phyloP scores from a whole-genome alignment of 345 rosid species.

The Turnera subulata region DNA sequence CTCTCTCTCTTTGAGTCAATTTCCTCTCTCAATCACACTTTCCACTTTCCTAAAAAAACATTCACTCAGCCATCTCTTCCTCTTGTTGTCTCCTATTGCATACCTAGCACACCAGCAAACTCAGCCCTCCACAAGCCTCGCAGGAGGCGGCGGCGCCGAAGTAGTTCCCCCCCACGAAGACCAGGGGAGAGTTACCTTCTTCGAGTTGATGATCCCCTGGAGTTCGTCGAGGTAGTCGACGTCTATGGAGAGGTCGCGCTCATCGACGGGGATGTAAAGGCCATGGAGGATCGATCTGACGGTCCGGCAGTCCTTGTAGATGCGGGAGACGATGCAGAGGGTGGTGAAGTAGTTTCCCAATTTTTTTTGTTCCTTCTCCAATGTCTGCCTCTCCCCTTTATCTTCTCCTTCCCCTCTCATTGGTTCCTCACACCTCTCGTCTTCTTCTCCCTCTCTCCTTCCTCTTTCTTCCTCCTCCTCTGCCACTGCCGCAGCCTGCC shows the following conservation, averaged over 20 bases:
- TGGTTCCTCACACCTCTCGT: too few species aligned
- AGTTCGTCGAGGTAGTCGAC: conserved; percentile 16
- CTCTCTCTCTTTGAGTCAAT: too few species aligned
- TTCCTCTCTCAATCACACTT: too few species aligned
- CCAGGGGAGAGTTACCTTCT: conserved; percentile 32
- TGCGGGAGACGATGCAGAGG: conserved; percentile 23
- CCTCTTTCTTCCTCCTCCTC: too few species aligned
- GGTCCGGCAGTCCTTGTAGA: conserved; percentile 24
- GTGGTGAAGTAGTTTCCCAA: conserved; percentile 26
- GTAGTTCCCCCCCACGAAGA: conserved; percentile 48
- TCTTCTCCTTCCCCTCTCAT: too few species aligned
- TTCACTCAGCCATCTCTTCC: too few species aligned
- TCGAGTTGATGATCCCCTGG: conserved; percentile 13
- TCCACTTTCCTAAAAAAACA: too few species aligned
- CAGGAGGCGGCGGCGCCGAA: conserved; percentile 42
- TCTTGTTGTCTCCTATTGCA: conserved; percentile 68
- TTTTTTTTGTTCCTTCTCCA: too few species aligned
- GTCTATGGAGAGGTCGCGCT: conserved; percentile 27
- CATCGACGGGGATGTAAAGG: conserved; percentile 17
- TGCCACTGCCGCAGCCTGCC: too few species aligned
- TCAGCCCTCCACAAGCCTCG: conserved; percentile 45
- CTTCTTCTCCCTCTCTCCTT: too few species aligned
- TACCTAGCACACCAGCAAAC: conserved; percentile 41
- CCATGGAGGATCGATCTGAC: conserved; percentile 27
- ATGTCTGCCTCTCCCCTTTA: too few species aligned